Evolutionary conservation across 1,284 basidiomycete genomes (phyloP), one percentile per base, ranked within the genome.

Genomic region (Athelia sp.): DNA sequence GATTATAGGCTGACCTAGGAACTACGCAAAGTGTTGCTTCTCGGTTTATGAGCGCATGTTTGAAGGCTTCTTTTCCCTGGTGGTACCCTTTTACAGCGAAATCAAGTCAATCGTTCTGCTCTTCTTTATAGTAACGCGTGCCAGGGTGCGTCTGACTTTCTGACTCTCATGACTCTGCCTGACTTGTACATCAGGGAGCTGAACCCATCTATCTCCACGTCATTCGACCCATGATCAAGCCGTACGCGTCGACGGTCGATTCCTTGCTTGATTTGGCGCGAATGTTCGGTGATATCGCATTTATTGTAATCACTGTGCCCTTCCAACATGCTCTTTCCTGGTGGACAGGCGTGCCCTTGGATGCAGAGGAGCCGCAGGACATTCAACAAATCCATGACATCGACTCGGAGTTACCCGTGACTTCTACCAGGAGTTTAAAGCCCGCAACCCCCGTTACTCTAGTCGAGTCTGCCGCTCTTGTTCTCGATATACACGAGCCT

Each of bases 21-120:
- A 46, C 23, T 35, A 43, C 51, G 18, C 59, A 40, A 54, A 90
- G 84, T 79, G 75, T 60, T 84, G 79, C 58, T 75, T 84, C 55
- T 70, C 75, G 14, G 65, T 73, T 23, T 84, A 88, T 54, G 87
- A 90, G 64, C 72, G 79, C 46, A 71, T 76, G 18, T 59, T 79
- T 21, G 88, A 90, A 63, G 65, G 67, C 34, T 62, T 87, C 45
- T 64, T 88, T 50, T 78, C 77, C 53, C 65, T 90, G 11, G 79
- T 90, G 54, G 73, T 88, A 47, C 87, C 87, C 13, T 90, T 90
- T 60, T 89, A 90, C 62, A 78, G 81, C 57, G 87, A 90, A 67
- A 69, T 88, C 66, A 90, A 90, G 65, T 79, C 82, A 1, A 58
- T 88, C 44, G 69, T 76, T 17, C 70, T 89, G 10, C 59, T 90